Base-by-base conservation (phyloP, 352 stramenopile species). In the Phytophthora pisi region DNA sequence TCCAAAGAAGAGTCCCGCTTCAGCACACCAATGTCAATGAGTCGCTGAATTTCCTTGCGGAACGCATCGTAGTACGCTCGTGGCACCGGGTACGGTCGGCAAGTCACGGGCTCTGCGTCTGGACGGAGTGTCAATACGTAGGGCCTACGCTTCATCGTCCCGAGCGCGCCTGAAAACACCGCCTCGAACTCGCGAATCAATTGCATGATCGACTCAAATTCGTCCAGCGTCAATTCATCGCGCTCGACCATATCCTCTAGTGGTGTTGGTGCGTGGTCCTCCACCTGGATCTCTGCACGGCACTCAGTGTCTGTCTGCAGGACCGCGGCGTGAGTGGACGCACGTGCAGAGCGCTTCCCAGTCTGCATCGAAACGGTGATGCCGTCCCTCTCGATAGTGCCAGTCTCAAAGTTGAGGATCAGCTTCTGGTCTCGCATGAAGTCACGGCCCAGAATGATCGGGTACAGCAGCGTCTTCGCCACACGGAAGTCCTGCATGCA, bases 1-100 rank as follows among this genome's bases (percentile, higher is more conserved):
- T 31, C 42, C 50, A 26, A 51, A 40, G 26, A 51, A 38, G 36
- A 43, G 10, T 51, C 26, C 40, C 15, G 38, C 28, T 59, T 51
- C 2, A 59, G 18, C 11, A 66, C 51, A 6, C 60, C 52, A 16
- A 18, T 15, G 43, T 56, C 34, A 10, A 59, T 55, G 9, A 66
- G 40, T 6, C 36, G 15, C n/a, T 66, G 50, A 15, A 60, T 59
- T 4, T 42, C 36, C 2, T 16, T 13, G 36, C 36, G 36, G 13
- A 16, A n/a, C 13, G 36, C 36, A 16, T n/a, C 36, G 36, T 42
- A 42, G 36, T n/a, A 42, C 36, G 36, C 36, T n/a, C 36, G 36
- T 16, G 36, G 36, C 9, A 42, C 13, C 36, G 36, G 36, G 13
- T n/a, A 42, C 13, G 36, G 36, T 42, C 36, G 36, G 36, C 10